These are phyloP conservation scores for Orbilia brochopaga DNA, from an alignment of 2,329 filamentous ascomycete species.

Conservation along the genomic window DNA sequence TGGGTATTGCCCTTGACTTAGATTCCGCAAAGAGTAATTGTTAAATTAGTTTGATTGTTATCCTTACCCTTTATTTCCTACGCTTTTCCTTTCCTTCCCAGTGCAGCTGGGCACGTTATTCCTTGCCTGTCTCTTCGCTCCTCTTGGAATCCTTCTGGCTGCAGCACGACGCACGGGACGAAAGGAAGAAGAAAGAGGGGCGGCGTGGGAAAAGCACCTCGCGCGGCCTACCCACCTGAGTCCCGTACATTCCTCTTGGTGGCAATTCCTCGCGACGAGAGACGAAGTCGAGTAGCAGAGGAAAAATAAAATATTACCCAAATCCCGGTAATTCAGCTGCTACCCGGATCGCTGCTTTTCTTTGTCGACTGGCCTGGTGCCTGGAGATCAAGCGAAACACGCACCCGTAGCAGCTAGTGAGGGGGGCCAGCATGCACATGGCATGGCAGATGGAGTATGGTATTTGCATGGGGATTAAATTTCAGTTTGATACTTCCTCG, in stretches of 20 bases:
- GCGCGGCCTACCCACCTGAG: constrained; percentile 45
- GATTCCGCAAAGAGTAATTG: constrained; percentile 48
- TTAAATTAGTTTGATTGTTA: constrained; percentile 50
- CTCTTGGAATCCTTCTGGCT: constrained; percentile 35
- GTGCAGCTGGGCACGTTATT: constrained; percentile 26
- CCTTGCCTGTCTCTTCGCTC: constrained; percentile 25
- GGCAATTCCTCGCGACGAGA: constrained; percentile 49
- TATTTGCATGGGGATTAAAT: constrained; percentile 37
- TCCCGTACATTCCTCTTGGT: constrained; percentile 28
- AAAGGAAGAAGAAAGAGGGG: constrained; percentile 42
- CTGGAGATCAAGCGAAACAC: constrained; percentile 50
- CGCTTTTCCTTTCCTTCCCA: constrained; percentile 18
- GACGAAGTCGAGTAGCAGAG: constrained; percentile 7
- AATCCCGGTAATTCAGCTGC: not conserved
- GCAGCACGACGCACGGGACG: constrained; percentile 11
- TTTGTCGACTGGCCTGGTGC: constrained; percentile 23
- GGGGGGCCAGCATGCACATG: not conserved
- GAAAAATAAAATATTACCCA: constrained; percentile 6
- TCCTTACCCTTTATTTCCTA: constrained; percentile 41
- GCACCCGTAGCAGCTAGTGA: constrained; percentile 7
- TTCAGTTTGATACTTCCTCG: constrained; percentile 44
- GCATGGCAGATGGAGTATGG: constrained; percentile 16
- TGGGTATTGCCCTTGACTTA: constrained; percentile 30
- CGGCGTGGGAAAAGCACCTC: constrained; percentile 27
- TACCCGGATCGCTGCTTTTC: not conserved